Evolutionary conservation across 2,329 filamentous ascomycete genomes (phyloP).

Genomic region (Aspergillus tamarii): DNA sequence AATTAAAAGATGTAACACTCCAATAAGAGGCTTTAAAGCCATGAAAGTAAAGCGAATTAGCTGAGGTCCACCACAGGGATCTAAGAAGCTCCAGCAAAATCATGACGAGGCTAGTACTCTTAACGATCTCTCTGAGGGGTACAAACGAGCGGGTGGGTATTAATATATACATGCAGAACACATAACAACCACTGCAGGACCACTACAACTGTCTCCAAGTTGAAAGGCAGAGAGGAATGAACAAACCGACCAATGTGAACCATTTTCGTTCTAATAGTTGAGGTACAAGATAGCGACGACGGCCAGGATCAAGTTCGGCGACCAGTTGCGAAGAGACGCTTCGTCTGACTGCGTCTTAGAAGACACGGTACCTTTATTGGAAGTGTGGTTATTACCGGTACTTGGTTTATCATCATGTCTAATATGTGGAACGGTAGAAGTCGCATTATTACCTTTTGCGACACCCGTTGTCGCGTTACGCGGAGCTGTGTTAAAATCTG

Average conservation of each 20-base stretch:
- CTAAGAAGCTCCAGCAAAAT: neutral
- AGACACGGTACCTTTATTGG: constrained; percentile 18
- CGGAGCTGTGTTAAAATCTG: constrained; percentile 19
- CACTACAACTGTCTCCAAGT: neutral
- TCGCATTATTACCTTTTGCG: constrained; percentile 24
- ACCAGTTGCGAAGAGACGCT: constrained; percentile 17
- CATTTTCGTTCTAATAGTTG: constrained; percentile 6
- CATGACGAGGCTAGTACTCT: neutral
- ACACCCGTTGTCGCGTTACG: constrained; percentile 11
- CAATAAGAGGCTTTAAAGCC: neutral
- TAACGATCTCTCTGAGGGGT: neutral
- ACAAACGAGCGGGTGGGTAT: neutral
- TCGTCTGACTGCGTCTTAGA: constrained; percentile 17
- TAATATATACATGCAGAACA: constrained; percentile 8
- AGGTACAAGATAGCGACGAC: constrained; percentile 18
- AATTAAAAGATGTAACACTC: neutral
- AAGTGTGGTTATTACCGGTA: constrained; percentile 14
- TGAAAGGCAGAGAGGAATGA: neutral
- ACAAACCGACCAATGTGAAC: neutral
- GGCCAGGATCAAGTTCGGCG: constrained; percentile 18
- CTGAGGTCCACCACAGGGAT: neutral
- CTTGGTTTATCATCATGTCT: constrained; percentile 10
- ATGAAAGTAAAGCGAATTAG: neutral
- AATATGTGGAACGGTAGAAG: neutral
- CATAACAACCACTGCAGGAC: neutral